Conservation (phyloP, 1,139 yeast species). For the Williopsis jadinii region DNA sequence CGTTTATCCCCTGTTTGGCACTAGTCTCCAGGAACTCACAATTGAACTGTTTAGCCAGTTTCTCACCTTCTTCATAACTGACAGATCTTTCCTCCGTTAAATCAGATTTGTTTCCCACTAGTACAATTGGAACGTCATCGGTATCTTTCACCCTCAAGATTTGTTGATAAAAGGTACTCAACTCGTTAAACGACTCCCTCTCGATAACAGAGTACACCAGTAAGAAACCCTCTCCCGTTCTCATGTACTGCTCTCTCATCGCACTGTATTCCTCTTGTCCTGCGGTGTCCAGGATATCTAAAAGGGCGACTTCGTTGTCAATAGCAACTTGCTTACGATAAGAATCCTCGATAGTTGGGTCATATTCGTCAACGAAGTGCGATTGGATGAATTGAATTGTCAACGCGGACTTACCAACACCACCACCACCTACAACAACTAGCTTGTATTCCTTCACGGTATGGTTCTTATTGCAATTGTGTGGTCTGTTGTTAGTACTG, state of each 20-base stretch:
- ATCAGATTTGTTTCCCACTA: constrained; percentile 80
- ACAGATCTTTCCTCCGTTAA: constrained; percentile 75
- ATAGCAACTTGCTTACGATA: constrained; percentile 75
- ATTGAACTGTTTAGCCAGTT: constrained; percentile 63
- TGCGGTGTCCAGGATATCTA: constrained; percentile 92
- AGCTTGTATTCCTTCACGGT: constrained; percentile 62
- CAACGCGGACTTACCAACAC: constrained; percentile 95
- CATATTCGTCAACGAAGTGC: constrained; percentile 92
- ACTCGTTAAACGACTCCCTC: constrained; percentile 71
- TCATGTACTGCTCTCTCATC: constrained; percentile 90
- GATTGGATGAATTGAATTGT: constrained; percentile 87
- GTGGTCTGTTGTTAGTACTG: neutral
- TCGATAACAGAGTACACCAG: constrained; percentile 82
- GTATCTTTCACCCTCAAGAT: constrained; percentile 80
- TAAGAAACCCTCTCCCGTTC: constrained; percentile 88
- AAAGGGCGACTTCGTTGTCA: constrained; percentile 69
- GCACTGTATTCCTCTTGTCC: constrained; percentile 98
- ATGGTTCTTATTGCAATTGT: constrained; percentile 11
- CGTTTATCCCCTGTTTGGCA: constrained; percentile 90
- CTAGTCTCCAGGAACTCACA: constrained; percentile 89
- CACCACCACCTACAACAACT: constrained; percentile 97
- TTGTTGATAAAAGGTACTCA: constrained; percentile 73
- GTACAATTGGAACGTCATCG: constrained; percentile 62
- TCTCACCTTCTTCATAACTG: constrained; percentile 73
- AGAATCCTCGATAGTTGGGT: constrained; percentile 95